Conservation (phyloP, 192 early-diverging fungal species). For the Podila clonocystis region DNA sequence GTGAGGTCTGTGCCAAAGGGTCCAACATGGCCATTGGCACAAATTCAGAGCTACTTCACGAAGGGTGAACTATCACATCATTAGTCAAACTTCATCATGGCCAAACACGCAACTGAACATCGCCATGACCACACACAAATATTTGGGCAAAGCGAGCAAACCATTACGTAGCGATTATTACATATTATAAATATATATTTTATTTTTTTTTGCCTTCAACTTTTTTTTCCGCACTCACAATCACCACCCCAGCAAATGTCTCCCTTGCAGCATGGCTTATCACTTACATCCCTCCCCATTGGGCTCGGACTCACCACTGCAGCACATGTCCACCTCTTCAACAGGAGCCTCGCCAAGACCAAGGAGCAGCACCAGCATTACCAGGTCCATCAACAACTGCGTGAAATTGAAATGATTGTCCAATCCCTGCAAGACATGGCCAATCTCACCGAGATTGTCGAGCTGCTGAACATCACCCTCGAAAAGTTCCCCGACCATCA, state of each 20-base stretch:
- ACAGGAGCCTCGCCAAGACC: slow-evolving; percentile 2
- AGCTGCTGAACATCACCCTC: slow-evolving; percentile 2
- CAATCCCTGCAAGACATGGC: slow-evolving; percentile 8
- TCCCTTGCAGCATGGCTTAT: not conserved
- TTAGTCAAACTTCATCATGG: too few relatives aligned
- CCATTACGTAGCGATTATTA: not conserved
- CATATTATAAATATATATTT: too few relatives aligned
- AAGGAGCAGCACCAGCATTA: not conserved
- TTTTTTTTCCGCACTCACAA: not conserved
- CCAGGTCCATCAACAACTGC: not conserved
- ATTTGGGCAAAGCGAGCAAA: too few relatives aligned
- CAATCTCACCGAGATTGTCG: slow-evolving; percentile 9
- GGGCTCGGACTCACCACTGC: slow-evolving; percentile 26
- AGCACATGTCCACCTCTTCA: slow-evolving; percentile 25
- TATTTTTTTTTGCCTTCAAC: not conserved
- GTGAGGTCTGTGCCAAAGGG: too few relatives aligned
- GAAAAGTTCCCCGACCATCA: not conserved
- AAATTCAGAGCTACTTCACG: too few relatives aligned
- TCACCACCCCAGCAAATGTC: not conserved
- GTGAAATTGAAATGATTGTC: not conserved
- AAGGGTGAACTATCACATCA: too few relatives aligned
- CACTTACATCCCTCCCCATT: slow-evolving; percentile 12
- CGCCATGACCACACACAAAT: too few relatives aligned
- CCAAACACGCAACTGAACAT: too few relatives aligned
- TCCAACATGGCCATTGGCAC: too few relatives aligned